Conservation (phyloP, 202 grass and related monocot species). For the Saccharum hybrid region DNA sequence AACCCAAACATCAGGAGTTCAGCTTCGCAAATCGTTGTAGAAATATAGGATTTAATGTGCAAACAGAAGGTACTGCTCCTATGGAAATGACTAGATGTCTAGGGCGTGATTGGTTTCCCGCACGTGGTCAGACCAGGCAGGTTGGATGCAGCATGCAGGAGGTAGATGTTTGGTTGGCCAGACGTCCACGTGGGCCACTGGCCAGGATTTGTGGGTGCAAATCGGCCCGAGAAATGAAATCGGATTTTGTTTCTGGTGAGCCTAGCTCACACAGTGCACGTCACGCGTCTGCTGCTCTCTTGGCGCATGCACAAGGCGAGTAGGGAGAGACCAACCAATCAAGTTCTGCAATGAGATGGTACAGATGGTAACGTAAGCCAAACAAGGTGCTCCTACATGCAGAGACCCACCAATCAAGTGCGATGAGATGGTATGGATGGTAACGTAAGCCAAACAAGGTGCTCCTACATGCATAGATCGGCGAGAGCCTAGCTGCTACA, state of each 20-base stretch:
- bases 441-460: too few relatives aligned
- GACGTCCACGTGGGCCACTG: background rate
- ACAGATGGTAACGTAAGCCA: background rate
- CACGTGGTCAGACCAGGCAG: background rate
- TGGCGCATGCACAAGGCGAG: background rate
- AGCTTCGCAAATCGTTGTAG: background rate
- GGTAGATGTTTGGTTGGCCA: background rate
- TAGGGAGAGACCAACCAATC: background rate
- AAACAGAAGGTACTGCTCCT: background rate
- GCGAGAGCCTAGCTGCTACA: background rate
- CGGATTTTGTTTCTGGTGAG: background rate
- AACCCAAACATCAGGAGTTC: conserved; percentile 7
- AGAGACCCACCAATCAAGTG: background rate
- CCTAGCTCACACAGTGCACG: background rate
- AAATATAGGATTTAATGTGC: background rate
- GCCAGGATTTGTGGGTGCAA: background rate
- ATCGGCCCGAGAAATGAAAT: background rate
- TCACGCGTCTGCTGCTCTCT: background rate
- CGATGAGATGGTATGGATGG: too few relatives aligned
- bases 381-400: background rate
- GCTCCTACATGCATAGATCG: background rate
- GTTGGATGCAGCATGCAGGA: background rate
- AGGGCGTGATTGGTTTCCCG: background rate
- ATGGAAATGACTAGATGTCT: background rate
- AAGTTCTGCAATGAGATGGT: background rate